Conservation (phyloP, 805 yeast species). For the Cyberlindnera bimundalis region DNA sequence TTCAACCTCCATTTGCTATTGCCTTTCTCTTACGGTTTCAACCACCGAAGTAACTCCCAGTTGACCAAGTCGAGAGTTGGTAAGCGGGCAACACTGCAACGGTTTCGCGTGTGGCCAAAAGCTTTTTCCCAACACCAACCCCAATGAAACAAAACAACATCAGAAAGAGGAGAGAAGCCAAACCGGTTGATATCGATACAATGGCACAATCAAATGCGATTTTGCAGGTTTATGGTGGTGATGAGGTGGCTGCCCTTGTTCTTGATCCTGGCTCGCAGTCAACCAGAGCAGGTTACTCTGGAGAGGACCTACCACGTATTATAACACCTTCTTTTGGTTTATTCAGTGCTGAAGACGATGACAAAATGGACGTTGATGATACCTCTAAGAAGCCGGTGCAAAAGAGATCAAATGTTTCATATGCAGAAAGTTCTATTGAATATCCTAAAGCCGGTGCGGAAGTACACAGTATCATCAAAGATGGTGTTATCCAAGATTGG, state of each 20-base stretch:
- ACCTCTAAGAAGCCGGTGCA: conserved; percentile 16
- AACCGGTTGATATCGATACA: neutral
- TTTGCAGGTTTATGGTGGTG: conserved; percentile 24
- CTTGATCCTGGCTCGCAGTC: conserved; percentile 85
- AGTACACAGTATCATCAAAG: conserved; percentile 54
- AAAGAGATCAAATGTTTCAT: conserved; percentile 28
- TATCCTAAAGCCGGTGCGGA: conserved; percentile 52
- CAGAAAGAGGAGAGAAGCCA: neutral
- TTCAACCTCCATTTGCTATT: neutral
- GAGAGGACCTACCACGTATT: conserved; percentile 81
- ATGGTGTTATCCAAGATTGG: conserved; percentile 76
- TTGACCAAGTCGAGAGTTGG: no score
- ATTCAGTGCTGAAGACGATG: conserved; percentile 16
- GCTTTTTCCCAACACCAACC: no score
- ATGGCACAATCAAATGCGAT: conserved; percentile 27
- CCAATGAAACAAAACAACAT: no score
- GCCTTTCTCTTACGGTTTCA: no score
- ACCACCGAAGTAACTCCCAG: no score
- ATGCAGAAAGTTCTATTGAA: conserved; percentile 40
- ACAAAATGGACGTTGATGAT: conserved; percentile 25
- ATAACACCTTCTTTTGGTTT: conserved; percentile 73
- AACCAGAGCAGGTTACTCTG: conserved; percentile 88
- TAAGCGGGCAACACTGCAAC: no score
- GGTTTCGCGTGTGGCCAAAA: no score
- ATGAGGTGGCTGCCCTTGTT: conserved; percentile 88